These are phyloP conservation scores for Akanthomyces muscarius DNA, from an alignment of 2,329 filamentous ascomycete species.

Conservation along the genomic window DNA sequence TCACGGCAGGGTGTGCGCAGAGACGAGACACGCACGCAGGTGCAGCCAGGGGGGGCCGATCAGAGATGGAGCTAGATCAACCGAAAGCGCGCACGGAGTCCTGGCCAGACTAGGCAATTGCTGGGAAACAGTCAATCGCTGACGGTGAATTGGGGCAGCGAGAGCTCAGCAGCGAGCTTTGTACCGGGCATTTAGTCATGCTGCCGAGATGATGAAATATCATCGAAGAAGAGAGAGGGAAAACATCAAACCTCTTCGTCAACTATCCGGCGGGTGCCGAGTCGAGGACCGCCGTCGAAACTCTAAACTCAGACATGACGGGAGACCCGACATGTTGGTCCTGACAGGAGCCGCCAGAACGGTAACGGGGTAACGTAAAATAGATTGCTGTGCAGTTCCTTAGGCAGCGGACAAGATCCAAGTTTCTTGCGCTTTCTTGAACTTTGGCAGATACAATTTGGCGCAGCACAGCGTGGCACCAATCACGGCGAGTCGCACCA, in stretches of 20 bases:
- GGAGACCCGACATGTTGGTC: neutral
- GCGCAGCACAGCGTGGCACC: neutral
- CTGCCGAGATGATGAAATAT: neutral
- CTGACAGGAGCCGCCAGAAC: neutral
- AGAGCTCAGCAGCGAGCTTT: neutral
- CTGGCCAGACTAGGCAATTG: constrained; percentile 38
- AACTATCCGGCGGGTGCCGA: neutral
- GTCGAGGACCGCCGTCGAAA: neutral
- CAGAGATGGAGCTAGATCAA: constrained; percentile 25
- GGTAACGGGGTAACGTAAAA: neutral
- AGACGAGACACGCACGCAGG: neutral
- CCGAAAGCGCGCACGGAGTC: constrained; percentile 30
- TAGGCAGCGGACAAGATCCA: neutral
- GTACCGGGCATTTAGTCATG: neutral
- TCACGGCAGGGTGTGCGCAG: constrained; percentile 1
- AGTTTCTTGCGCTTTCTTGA: neutral
- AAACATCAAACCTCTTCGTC: too few species aligned
- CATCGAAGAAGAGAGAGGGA: neutral
- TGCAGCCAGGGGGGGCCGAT: constrained; percentile 20
- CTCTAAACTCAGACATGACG: neutral
- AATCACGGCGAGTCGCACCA: neutral
- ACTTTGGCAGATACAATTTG: constrained; percentile 1
- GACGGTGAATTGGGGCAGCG: neutral
- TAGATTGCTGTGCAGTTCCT: neutral
- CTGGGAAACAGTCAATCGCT: constrained; percentile 20